Conservation (phyloP, 2,329 filamentous ascomycete species). For the Lecanosticta acicola region DNA sequence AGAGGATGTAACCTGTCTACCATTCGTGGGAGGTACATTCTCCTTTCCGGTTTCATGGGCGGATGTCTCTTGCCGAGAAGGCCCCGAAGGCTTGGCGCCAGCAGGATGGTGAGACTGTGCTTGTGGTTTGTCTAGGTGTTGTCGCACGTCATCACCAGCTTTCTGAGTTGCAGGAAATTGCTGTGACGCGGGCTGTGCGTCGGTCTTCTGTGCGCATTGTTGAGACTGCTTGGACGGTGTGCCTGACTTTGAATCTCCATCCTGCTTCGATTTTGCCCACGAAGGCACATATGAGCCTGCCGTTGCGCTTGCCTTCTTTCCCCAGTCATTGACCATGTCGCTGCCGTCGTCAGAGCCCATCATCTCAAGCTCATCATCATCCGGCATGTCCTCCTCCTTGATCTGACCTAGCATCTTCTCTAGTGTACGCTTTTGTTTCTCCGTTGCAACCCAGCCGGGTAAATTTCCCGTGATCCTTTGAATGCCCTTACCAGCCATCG, state of each 20-base stretch:
- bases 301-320: background rate
- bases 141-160: background rate
- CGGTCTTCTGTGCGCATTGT: background rate
- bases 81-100: background rate
- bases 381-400: conserved; percentile 25
- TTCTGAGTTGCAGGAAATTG: background rate
- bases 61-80: background rate
- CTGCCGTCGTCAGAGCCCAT: background rate
- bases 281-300: background rate
- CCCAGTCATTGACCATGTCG: background rate
- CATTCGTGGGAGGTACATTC: background rate
- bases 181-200: background rate
- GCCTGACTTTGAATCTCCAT: conserved; percentile 9
- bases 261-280: background rate
- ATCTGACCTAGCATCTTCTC: conserved; percentile 31
- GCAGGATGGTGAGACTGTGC: background rate
- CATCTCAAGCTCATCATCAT: conserved; percentile 10
- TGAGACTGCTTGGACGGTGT: conserved; percentile 1
- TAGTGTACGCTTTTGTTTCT: conserved; percentile 28
- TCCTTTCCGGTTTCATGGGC: background rate
- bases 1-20: background rate
- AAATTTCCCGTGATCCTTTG: conserved; percentile 26
- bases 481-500: conserved; percentile 22
- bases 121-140: background rate
- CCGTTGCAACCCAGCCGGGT: conserved; percentile 28